These are phyloP conservation scores for Microstegium vimineum DNA, from an alignment of 176 grass and related monocot species.

Conservation along the genomic window DNA sequence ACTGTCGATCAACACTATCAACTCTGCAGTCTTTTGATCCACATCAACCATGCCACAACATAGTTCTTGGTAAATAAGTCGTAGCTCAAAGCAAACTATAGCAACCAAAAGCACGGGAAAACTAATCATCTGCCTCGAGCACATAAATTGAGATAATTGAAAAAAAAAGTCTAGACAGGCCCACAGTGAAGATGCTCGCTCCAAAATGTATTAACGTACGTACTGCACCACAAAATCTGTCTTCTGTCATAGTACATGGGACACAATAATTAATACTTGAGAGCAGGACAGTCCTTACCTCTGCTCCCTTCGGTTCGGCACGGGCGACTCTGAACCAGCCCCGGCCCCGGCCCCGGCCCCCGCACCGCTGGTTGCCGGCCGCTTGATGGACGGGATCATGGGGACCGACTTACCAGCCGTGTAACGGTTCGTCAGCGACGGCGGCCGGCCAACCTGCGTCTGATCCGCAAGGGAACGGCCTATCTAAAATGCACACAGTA, in stretches of 20 bases:
- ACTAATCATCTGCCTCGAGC: neutral
- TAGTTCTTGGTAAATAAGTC: neutral
- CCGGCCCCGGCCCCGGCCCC: constrained; percentile 25
- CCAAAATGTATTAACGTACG: constrained; percentile 6
- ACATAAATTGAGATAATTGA: neutral
- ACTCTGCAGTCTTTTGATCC: neutral
- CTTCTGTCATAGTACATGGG: neutral
- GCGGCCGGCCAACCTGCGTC: constrained; percentile 48
- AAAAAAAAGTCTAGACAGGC: neutral
- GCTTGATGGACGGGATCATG: constrained; percentile 72
- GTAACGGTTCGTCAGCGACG: constrained; percentile 36
- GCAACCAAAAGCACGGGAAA: neutral
- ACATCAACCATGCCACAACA: neutral
- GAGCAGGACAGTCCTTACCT: constrained; percentile 37
- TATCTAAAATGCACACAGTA: constrained; percentile 87
- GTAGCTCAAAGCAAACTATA: constrained; percentile 5
- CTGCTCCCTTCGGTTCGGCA: constrained; percentile 53
- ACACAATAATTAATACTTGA: neutral
- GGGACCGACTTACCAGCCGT: constrained; percentile 45
- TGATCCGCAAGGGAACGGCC: constrained; percentile 88
- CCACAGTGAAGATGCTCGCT: neutral
- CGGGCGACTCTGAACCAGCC: constrained; percentile 34
- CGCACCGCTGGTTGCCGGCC: constrained; percentile 28
- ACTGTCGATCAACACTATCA: neutral
- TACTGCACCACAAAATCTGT: neutral